Percentiles rank a stretch among this genome's conserved stretches.
phyloP scores from a whole-genome alignment of 2,329 filamentous ascomycete species.

The Diaporthe longicolla region DNA sequence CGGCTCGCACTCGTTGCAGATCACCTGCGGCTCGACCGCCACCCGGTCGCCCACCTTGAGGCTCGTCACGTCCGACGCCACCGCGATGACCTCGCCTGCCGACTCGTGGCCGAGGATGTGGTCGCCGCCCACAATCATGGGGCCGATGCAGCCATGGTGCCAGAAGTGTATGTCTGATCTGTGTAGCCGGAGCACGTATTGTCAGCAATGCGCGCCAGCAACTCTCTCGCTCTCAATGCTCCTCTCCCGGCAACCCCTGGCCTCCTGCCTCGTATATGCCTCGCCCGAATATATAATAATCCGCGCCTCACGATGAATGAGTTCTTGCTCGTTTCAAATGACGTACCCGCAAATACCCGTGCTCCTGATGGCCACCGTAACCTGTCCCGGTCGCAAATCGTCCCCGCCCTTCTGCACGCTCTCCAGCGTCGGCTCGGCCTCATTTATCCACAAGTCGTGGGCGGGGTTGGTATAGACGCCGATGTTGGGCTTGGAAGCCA shows the following conservation, averaged over 20 bases:
- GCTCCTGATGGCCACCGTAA: constrained; percentile 90
- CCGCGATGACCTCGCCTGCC: constrained; percentile 85
- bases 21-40: constrained; percentile 93
- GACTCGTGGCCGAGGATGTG: constrained; percentile 97
- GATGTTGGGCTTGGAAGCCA: constrained; percentile 85
- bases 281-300: not conserved
- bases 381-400: constrained; percentile 83
- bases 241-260: not conserved
- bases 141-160: constrained; percentile 94
- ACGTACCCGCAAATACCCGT: constrained; percentile 94
- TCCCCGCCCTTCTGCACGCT: constrained; percentile 77
- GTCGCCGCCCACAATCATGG: constrained; percentile 90
- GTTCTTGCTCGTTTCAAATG: not conserved
- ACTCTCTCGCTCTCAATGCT: not conserved
- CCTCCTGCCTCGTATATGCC: not conserved
- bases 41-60: constrained; percentile 91
- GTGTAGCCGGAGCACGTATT: constrained; percentile 6
- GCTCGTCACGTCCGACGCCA: constrained; percentile 82
- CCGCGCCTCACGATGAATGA: not conserved
- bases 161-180: constrained; percentile 98
- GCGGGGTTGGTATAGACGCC: constrained; percentile 95
- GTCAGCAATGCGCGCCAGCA: constrained; percentile 30
- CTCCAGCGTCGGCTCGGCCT: constrained; percentile 82
- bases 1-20: constrained; percentile 91
- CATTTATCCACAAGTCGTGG: constrained; percentile 91